Evolutionary conservation across 78 protist genomes (phyloP).

Genomic region (Goniomonas avonlea): DNA sequence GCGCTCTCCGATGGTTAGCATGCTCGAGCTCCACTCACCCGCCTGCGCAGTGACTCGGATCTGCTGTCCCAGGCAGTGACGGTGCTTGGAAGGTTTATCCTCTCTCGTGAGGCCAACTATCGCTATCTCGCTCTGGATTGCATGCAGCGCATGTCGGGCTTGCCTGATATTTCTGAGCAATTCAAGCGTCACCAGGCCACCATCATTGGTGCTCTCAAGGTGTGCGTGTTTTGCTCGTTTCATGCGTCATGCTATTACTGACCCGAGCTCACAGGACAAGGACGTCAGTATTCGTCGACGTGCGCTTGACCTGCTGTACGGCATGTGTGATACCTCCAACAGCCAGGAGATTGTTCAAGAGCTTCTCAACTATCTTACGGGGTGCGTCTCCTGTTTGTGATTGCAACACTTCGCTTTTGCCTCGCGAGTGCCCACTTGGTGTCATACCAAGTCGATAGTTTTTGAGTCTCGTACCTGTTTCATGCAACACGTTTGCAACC

Average conservation of each 20-base stretch:
- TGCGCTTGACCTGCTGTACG: constrained; percentile 86
- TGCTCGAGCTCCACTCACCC: background rate
- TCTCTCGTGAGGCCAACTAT: constrained; percentile 73
- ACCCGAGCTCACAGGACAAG: no score
- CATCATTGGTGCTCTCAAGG: constrained; percentile 44
- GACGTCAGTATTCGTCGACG: constrained; percentile 78
- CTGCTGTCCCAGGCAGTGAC: background rate
- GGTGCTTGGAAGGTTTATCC: background rate
- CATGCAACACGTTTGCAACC: no score
- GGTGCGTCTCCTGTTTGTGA: background rate
- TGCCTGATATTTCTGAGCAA: constrained; percentile 10
- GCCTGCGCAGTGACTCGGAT: background rate
- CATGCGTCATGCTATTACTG: no score
- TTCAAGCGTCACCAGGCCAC: constrained; percentile 15
- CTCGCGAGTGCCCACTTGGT: no score
- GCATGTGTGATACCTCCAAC: constrained; percentile 72
- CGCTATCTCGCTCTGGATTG: constrained; percentile 83
- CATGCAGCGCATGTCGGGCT: constrained; percentile 36
- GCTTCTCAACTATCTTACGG: constrained; percentile 70
- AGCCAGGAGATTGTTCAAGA: constrained; percentile 63
- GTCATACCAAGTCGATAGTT: no score
- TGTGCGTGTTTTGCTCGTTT: no score
- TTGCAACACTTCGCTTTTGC: no score
- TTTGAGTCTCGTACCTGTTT: no score
- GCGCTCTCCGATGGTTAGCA: background rate